These are phyloP conservation scores for Plasmopara viticola DNA, from an alignment of 352 stramenopile species.

Conservation along the genomic window DNA sequence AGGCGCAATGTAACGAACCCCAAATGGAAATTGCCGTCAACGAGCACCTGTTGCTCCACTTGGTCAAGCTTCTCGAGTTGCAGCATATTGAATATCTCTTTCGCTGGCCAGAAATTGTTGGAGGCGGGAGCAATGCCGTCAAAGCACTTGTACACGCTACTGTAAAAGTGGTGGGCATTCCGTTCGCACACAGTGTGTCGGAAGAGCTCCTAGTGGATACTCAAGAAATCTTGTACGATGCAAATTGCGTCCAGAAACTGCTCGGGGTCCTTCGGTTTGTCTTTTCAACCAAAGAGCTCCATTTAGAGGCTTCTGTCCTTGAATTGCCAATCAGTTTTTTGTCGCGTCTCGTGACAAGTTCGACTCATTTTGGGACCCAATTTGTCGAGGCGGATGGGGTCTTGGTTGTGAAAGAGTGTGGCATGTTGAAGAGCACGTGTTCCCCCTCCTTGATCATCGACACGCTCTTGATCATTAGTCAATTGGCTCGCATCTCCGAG, in stretches of 20 bases:
- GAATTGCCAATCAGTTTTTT: conserved; percentile 78
- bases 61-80: conserved; percentile 52
- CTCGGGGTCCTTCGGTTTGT: conserved; percentile 59
- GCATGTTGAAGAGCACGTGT: conserved; percentile 36
- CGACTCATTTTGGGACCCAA: conserved; percentile 71
- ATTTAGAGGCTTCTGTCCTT: conserved; percentile 50
- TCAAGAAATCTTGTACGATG: conserved; percentile 69
- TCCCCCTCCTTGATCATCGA: conserved; percentile 68
- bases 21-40: conserved; percentile 48
- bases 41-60: conserved; percentile 42
- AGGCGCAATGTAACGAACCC: conserved; percentile 46
- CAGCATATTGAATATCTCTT: conserved; percentile 61
- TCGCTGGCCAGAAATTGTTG: conserved; percentile 69
- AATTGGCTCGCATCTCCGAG: conserved; percentile 74
- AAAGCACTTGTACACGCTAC: conserved; percentile 78
- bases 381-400: conserved; percentile 72
- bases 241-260: conserved; percentile 56
- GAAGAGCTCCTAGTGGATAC: conserved; percentile 62
- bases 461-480: conserved; percentile 80
- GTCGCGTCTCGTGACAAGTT: conserved; percentile 78
- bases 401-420: conserved; percentile 59
- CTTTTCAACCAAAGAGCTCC: conserved; percentile 43
- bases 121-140: conserved; percentile 71
- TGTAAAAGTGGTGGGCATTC: conserved; percentile 80
- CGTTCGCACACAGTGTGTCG: conserved; percentile 59